A percentile compares a stretch with the other conserved stretches of the same genome.
These are phyloP conservation scores for Barnettozyma siamensis DNA, from an alignment of 805 yeast species.

Conservation along the genomic window DNA sequence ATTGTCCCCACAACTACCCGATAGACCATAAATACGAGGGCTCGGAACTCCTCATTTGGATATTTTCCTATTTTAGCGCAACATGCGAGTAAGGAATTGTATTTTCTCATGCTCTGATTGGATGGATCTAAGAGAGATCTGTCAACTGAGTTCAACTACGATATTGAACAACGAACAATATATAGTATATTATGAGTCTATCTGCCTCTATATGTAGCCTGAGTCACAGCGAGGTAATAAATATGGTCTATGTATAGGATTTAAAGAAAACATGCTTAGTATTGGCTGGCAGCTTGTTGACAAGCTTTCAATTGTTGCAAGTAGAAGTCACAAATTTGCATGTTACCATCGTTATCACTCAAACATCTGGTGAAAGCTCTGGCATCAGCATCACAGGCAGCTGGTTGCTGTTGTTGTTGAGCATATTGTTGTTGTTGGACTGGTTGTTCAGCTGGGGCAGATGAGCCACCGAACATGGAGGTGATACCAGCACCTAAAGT, in stretches of 20 bases:
- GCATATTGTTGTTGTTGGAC: constrained; percentile 30
- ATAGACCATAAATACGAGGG: too few species aligned
- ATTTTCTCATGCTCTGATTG: constrained; percentile 2
- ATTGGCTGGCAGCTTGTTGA: constrained; percentile 86
- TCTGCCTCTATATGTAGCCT: background rate
- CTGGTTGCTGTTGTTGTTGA: constrained; percentile 36
- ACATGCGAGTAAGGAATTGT: background rate
- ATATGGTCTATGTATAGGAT: constrained; percentile 1
- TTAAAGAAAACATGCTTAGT: constrained; percentile 35
- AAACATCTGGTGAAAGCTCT: constrained; percentile 93
- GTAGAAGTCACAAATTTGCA: constrained; percentile 95
- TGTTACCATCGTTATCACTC: constrained; percentile 89
- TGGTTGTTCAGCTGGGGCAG: constrained; percentile 45
- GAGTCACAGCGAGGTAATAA: background rate
- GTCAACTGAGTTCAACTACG: too few species aligned
- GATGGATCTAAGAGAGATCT: constrained; percentile 1
- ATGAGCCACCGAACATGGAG: constrained; percentile 79
- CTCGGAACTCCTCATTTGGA: too few species aligned
- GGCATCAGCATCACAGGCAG: constrained; percentile 86
- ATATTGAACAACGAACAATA: too few species aligned
- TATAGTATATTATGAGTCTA: too few species aligned
- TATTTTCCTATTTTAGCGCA: too few species aligned
- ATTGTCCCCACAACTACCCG: too few species aligned
- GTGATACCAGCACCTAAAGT: constrained; percentile 93
- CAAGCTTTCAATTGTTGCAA: constrained; percentile 97